phyloP scores from a whole-genome alignment of 1,284 basidiomycete species.

The Meripilus lineatus region DNA sequence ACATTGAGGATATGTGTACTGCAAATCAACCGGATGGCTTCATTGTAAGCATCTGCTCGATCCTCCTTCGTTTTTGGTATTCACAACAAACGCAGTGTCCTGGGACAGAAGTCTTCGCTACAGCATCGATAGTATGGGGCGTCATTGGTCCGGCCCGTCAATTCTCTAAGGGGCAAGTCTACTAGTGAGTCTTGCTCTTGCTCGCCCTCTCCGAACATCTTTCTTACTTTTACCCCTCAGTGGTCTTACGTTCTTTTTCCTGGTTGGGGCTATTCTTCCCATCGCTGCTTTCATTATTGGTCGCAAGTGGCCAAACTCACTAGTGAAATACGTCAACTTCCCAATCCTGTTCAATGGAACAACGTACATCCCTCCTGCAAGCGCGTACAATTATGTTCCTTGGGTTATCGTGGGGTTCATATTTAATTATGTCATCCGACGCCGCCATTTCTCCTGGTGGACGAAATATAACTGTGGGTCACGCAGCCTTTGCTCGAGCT shows the following conservation, averaged over 20 bases:
- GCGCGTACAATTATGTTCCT: conserved; percentile 36
- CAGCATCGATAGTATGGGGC: conserved; percentile 38
- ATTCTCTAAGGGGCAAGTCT: conserved; percentile 30
- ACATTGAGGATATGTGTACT: conserved; percentile 38
- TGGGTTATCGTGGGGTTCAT: conserved; percentile 41
- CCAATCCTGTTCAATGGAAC: conserved; percentile 48
- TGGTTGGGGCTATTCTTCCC: conserved; percentile 44
- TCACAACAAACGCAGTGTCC: conserved; percentile 20
- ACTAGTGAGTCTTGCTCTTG: conserved; percentile 21
- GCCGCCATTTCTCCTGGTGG: conserved; percentile 45
- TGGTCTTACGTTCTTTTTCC: conserved; percentile 45
- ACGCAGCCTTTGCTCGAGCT: conserved; percentile 16
- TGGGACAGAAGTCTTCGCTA: conserved; percentile 31
- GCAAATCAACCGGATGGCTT: conserved; percentile 29
- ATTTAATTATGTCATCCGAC: conserved; percentile 46
- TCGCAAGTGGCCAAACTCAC: conserved; percentile 28
- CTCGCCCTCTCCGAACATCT: neutral
- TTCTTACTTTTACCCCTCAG: conserved; percentile 10
- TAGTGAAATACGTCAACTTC: conserved; percentile 29
- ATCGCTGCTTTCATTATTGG: conserved; percentile 32
- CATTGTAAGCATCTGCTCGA: conserved; percentile 10
- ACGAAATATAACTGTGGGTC: conserved; percentile 43
- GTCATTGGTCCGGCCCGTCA: conserved; percentile 37
- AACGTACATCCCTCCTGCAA: conserved; percentile 42
- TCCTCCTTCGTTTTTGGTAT: neutral